A percentile compares a stretch with the other conserved stretches of the same genome.
These are phyloP conservation scores for Dryadomyces quercus-mongolicae DNA, from an alignment of 2,329 filamentous ascomycete species.

Conservation along the genomic window DNA sequence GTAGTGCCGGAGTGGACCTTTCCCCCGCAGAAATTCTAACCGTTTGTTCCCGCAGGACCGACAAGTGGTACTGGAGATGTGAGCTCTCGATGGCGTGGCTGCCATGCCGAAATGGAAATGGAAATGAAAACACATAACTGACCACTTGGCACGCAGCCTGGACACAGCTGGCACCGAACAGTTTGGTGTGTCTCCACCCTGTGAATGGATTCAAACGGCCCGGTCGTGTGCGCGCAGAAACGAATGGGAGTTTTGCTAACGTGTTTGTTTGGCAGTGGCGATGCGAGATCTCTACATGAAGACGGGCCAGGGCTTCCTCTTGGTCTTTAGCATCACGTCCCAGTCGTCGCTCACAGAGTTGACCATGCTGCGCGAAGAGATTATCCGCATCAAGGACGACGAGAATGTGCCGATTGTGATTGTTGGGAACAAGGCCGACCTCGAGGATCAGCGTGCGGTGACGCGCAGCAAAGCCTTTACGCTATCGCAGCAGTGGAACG, in stretches of 20 bases:
- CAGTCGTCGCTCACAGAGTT: conserved; percentile 74
- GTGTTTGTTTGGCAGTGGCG: conserved; percentile 28
- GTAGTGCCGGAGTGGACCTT: conserved; percentile 21
- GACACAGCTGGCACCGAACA: conserved; percentile 89
- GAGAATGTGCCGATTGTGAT: conserved; percentile 78
- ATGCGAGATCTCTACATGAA: conserved; percentile 86
- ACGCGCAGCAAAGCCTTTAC: conserved; percentile 69
- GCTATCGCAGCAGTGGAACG: conserved; percentile 77
- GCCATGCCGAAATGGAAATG: not conserved
- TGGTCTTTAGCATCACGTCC: conserved; percentile 87
- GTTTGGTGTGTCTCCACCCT: conserved; percentile 46
- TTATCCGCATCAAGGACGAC: conserved; percentile 83
- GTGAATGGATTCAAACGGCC: too few relatives aligned
- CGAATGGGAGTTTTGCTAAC: too few relatives aligned
- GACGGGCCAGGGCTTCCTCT: conserved; percentile 78
- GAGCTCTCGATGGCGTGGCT: conserved; percentile 21
- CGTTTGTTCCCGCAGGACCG: conserved; percentile 48
- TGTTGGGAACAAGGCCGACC: conserved; percentile 82
- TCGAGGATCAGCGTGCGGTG: conserved; percentile 75
- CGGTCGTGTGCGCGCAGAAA: too few relatives aligned
- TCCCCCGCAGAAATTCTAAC: not conserved
- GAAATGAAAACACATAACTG: not conserved
- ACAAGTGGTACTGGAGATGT: conserved; percentile 85
- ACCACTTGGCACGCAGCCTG: conserved; percentile 38
- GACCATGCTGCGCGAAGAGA: conserved; percentile 71